A percentile compares a stretch with the other conserved stretches of the same genome.
Evolutionary conservation across 495 filamentous ascomycete genomes (phyloP).

Genomic region (Hypoxylon perforatum): DNA sequence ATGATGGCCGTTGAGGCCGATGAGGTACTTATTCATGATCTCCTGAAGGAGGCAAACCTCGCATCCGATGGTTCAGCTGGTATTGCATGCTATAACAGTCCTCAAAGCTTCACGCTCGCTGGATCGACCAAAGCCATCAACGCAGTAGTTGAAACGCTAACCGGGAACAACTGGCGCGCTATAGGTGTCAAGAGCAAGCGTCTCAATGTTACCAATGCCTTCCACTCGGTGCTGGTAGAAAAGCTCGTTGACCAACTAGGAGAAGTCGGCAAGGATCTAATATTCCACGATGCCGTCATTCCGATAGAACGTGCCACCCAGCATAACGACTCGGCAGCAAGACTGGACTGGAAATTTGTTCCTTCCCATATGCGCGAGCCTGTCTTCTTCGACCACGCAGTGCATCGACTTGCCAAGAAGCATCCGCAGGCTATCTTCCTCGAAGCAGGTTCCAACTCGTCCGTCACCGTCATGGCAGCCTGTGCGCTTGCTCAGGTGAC

Average conservation of each 20-base stretch:
- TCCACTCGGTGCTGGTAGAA: slow-evolving; percentile 62
- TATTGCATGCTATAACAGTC: slow-evolving; percentile 63
- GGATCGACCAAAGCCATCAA: slow-evolving; percentile 51
- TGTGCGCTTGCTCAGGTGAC: slow-evolving; percentile 31
- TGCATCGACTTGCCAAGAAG: slow-evolving; percentile 53
- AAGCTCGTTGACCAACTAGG: slow-evolving; percentile 48
- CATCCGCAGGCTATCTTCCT: slow-evolving; percentile 56
- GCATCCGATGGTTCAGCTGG: slow-evolving; percentile 26
- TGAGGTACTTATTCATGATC: slow-evolving; percentile 27
- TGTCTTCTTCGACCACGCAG: slow-evolving; percentile 63
- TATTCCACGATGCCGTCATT: slow-evolving; percentile 35
- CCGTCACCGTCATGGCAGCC: slow-evolving; percentile 58
- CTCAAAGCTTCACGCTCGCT: slow-evolving; percentile 57
- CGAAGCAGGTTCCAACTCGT: slow-evolving; percentile 63
- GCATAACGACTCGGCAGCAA: slow-evolving; percentile 15
- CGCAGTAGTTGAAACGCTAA: slow-evolving; percentile 26
- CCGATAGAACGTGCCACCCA: slow-evolving; percentile 38
- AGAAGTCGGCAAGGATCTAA: slow-evolving; percentile 37
- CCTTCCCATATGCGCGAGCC: slow-evolving; percentile 61
- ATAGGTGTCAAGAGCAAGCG: slow-evolving; percentile 35
- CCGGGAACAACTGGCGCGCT: slow-evolving; percentile 46
- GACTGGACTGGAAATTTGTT: slow-evolving; percentile 42
- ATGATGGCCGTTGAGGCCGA: slow-evolving; percentile 60
- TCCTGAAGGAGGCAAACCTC: slow-evolving; percentile 32
- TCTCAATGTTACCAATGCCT: slow-evolving; percentile 62